phyloP scores from a whole-genome alignment of 371 early-diverging fungal genomes.

The Mortierella sp. region DNA sequence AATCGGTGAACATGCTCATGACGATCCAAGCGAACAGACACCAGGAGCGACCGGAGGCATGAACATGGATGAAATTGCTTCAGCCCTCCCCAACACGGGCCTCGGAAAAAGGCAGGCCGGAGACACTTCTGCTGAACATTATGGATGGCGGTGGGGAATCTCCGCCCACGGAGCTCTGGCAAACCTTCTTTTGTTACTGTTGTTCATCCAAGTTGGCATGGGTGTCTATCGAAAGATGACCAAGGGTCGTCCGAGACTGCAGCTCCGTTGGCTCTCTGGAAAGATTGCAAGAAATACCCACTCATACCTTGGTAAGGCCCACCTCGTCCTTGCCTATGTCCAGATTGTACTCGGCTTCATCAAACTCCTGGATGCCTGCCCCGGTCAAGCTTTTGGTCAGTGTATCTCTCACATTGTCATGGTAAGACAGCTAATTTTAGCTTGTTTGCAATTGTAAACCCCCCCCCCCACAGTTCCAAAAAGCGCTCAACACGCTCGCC shows the following conservation, averaged over 20 bases:
- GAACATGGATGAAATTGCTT: slow-evolving; percentile 6
- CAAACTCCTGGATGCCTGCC: slow-evolving; percentile 35
- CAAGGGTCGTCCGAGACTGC: slow-evolving; percentile 29
- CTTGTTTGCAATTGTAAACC: background rate
- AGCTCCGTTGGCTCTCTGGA: slow-evolving; percentile 23
- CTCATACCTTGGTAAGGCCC: slow-evolving; percentile 39
- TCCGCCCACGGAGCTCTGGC: slow-evolving; percentile 41
- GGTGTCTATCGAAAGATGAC: slow-evolving; percentile 45
- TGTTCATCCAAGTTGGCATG: slow-evolving; percentile 42
- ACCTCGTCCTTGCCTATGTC: slow-evolving; percentile 36
- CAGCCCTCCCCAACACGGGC: slow-evolving; percentile 20
- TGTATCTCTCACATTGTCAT: slow-evolving; percentile 49
- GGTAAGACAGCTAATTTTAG: slow-evolving; percentile 19
- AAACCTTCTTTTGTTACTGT: slow-evolving; percentile 29
- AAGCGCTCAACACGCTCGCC: too few relatives aligned
- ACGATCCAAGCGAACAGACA: background rate
- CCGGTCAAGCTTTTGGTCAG: slow-evolving; percentile 47
- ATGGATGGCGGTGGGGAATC: slow-evolving; percentile 30
- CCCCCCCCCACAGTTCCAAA: background rate
- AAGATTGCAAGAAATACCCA: slow-evolving; percentile 23
- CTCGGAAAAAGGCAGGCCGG: slow-evolving; percentile 28
- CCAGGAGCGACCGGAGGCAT: background rate
- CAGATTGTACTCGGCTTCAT: slow-evolving; percentile 42
- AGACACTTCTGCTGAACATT: slow-evolving; percentile 46
- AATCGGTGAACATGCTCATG: slow-evolving; percentile 21